phyloP scores from a whole-genome alignment of 2,329 filamentous ascomycete species.

The Monilinia aucupariae region DNA sequence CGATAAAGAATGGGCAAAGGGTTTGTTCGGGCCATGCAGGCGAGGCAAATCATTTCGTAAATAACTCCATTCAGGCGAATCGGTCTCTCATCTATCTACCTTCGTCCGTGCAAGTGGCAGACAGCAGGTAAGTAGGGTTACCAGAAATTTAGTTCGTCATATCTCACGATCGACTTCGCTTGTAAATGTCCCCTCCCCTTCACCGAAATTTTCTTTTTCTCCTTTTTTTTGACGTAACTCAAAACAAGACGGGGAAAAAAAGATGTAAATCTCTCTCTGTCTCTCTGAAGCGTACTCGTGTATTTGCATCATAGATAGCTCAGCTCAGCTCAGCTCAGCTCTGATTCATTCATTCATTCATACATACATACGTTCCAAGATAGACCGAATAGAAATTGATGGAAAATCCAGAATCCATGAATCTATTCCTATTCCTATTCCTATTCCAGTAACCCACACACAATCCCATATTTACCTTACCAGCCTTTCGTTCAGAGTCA shows the following conservation, averaged over 20 bases:
- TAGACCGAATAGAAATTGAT: neutral
- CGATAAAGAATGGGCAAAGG: neutral
- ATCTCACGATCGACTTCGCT: neutral
- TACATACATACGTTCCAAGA: neutral
- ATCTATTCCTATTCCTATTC: neutral
- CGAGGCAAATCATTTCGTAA: neutral
- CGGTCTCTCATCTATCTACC: neutral
- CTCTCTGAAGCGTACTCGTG: neutral
- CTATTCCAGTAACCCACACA: conserved; percentile 4
- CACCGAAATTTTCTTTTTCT: no score
- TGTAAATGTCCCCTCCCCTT: neutral
- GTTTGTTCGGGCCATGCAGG: neutral
- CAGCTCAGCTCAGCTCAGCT: conserved; percentile 4
- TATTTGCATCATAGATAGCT: neutral
- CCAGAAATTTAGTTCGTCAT: neutral
- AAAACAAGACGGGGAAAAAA: neutral
- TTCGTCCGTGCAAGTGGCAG: neutral
- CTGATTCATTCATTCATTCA: no score
- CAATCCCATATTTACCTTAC: conserved; percentile 4
- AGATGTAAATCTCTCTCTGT: neutral
- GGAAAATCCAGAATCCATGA: neutral
- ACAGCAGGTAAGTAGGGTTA: neutral
- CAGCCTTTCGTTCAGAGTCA: neutral
- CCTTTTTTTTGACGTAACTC: neutral
- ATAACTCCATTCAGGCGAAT: neutral